Evolutionary conservation across 176 grass and related monocot species (phyloP).

Genomic region (Eragrostis curvula): DNA sequence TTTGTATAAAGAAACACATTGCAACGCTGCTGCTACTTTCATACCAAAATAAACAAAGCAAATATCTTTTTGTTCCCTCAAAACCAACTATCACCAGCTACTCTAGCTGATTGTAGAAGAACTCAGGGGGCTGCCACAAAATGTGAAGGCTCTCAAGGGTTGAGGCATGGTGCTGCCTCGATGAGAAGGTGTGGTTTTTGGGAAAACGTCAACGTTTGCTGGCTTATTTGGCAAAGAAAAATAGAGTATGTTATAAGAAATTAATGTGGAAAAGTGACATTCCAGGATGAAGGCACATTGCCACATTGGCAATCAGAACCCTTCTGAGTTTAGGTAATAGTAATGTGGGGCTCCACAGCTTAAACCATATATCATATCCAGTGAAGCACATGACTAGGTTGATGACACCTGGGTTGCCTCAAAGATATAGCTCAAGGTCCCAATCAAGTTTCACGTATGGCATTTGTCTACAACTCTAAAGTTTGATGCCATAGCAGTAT

Average conservation of each 20-base stretch:
- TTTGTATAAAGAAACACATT: not conserved
- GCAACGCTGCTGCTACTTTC: not conserved
- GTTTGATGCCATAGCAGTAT: too few relatives aligned
- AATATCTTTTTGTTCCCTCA: constrained; percentile 18
- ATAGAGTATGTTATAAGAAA: too few relatives aligned
- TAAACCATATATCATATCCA: constrained; percentile 22
- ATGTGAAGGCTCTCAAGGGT: constrained; percentile 10
- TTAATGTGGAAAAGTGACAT: constrained; percentile 13
- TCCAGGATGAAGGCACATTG: constrained; percentile 28
- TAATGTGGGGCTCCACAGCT: not conserved
- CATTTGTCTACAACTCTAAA: not conserved
- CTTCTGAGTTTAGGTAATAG: constrained; percentile 3
- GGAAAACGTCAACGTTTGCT: too few relatives aligned
- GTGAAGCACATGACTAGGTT: constrained; percentile 5
- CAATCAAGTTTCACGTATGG: not conserved
- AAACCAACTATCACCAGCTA: constrained; percentile 1
- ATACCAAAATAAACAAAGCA: constrained; percentile 22
- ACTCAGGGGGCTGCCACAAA: not conserved
- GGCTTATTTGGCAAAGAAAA: too few relatives aligned
- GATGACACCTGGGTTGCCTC: not conserved
- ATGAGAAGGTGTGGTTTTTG: constrained; percentile 6
- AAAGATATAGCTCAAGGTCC: not conserved
- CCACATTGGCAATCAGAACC: constrained; percentile 15
- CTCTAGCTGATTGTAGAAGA: not conserved
- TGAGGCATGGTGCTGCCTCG: not conserved